These are phyloP conservation scores for Kurtzmaniella quercitrusa DNA, from an alignment of 1,139 yeast species.

Conservation along the genomic window DNA sequence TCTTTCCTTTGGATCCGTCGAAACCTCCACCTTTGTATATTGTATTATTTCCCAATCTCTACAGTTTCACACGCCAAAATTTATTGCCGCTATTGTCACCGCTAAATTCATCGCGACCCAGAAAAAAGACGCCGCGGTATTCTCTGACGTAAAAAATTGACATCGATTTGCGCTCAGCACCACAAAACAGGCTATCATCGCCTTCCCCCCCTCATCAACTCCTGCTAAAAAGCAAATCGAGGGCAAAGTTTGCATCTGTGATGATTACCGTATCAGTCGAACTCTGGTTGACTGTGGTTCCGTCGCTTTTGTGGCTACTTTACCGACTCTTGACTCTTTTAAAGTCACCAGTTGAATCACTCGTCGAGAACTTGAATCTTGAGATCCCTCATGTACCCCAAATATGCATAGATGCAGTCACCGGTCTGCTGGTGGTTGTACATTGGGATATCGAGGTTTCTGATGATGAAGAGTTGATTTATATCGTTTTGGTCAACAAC, in stretches of 20 bases:
- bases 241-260: neutral
- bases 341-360: constrained; percentile 34
- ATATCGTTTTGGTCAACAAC: constrained; percentile 33
- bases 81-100: neutral
- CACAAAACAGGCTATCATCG: neutral
- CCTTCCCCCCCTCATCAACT: too few relatives aligned
- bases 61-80: neutral
- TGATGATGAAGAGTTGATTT: constrained; percentile 33
- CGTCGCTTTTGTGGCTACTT: constrained; percentile 40
- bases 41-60: neutral
- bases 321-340: constrained; percentile 36
- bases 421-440: constrained; percentile 26
- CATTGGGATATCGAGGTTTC: constrained; percentile 41
- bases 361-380: constrained; percentile 33
- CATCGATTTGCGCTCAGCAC: neutral
- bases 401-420: constrained; percentile 38
- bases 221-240: neutral
- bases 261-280: constrained; percentile 17
- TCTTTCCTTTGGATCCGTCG: neutral
- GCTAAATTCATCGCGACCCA: neutral
- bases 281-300: constrained; percentile 37
- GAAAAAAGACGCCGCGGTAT: constrained; percentile 1
- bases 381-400: constrained; percentile 42
- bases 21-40: neutral
- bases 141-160: neutral